Percentiles rank a stretch among this genome's conserved stretches.
Conservation (phyloP, 1,139 yeast species). For the Candida dubliniensis region DNA sequence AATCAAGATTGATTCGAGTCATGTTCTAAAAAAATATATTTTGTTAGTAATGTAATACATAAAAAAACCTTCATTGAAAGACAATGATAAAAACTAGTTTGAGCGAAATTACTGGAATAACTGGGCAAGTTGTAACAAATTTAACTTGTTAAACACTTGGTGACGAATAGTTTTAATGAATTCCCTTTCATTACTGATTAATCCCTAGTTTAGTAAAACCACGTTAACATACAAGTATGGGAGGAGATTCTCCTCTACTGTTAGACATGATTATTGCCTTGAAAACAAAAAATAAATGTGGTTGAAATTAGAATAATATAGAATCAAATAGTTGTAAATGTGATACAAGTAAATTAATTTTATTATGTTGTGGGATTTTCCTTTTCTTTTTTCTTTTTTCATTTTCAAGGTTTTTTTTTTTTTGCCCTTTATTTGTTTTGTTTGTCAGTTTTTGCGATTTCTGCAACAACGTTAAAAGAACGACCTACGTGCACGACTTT, state of each 20-base stretch:
- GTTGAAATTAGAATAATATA: not conserved
- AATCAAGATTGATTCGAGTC: conserved; percentile 12
- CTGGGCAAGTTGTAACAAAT: conserved; percentile 2
- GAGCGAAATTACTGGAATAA: not conserved
- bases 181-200: too few species aligned
- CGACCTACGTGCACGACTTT: not conserved
- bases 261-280: not conserved
- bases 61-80: not conserved
- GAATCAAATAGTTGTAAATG: not conserved
- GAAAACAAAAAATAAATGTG: not conserved
- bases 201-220: not conserved
- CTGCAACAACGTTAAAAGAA: not conserved
- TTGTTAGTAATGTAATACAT: conserved; percentile 8
- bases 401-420: not conserved
- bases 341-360: not conserved
- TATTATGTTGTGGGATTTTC: conserved; percentile 1
- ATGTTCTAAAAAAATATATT: conserved; percentile 1
- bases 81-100: not conserved
- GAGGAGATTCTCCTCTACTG: not conserved
- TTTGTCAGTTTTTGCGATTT: not conserved
- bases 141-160: not conserved
- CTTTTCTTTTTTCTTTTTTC: conserved; percentile 1
- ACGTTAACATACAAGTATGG: conserved; percentile 2
- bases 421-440: not conserved
- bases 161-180: too few species aligned